Evolutionary conservation across 2,329 filamentous ascomycete genomes (phyloP), one percentile per base, ranked within the genome.

Genomic region (Aspergillus sojae): DNA sequence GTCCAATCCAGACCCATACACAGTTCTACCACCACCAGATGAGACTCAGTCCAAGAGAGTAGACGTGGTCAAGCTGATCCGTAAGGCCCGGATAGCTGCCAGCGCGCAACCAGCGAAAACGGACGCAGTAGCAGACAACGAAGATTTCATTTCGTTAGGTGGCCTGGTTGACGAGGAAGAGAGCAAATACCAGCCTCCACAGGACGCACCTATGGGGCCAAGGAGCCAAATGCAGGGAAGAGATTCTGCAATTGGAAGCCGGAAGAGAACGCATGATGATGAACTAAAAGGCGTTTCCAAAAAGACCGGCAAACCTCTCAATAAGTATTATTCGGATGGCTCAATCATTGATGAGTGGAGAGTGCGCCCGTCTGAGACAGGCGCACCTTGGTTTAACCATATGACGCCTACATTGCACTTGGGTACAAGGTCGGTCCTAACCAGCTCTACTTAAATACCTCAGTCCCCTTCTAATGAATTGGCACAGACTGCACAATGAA

Each of bases 1-100:
- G 94, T 97, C 93, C 5, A 98, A 98, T 70, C 94, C 94, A 4
- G 94, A 98, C 75, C 93, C 94, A 0, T 97, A 98, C 78, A 96
- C 92, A 6, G 91, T 88, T 2, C 82, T 97, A 11, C 94, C 94
- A 10, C 93, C 93, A 7, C 87, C 89, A 0, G 91, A 94, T 67
- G 90, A 93, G 60, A 83, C 82, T 5, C 84, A 86, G 45, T 85
- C 86, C 23, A 96, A 95, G 79, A 93, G 90, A 77, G 89, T 88
- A 69, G 93, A 97, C 68, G 90, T 97, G 45, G 92, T 98, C 41
- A 92, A 96, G 72, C 79, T 97, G 65, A 97, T 98, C 70, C 89
- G 94, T 70, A 97, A 97, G 74, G 92, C 94, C 2, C 91, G 94
- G 55, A 83, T 93, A 39, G 86, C 89, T 43, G 79, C 82, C 3